phyloP scores from a whole-genome alignment of 176 grass and related monocot genomes.

The Poa pratensis region DNA sequence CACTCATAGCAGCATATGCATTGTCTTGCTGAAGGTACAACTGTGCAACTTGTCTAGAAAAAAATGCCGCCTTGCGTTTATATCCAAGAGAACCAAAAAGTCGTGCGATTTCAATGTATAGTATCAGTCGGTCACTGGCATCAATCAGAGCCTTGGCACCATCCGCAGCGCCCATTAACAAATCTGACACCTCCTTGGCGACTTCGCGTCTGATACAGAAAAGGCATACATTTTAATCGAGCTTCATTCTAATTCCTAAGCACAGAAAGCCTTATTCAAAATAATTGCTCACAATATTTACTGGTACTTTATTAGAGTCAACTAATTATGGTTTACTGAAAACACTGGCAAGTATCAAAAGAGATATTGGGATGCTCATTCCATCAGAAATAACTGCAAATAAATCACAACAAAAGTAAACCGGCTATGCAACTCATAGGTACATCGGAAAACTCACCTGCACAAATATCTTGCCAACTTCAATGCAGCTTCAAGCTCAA shows the following conservation, averaged over 20 bases:
- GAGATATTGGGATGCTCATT: background rate
- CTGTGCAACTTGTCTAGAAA: conserved; percentile 98
- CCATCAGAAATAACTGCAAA: conserved; percentile 13
- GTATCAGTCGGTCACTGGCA: conserved; percentile 84
- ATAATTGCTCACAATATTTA: background rate
- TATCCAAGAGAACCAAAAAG: conserved; percentile 95
- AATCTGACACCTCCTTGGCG: conserved; percentile 91
- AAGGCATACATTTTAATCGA: background rate
- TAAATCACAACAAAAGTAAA: background rate
- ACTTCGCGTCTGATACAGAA: conserved; percentile 66
- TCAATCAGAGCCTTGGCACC: conserved; percentile 98
- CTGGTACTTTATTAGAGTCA: background rate
- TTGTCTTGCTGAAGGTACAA: conserved; percentile 98
- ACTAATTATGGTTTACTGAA: background rate
- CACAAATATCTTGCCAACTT: conserved; percentile 97
- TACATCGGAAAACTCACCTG: conserved; percentile 53
- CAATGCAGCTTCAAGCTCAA: conserved; percentile 98
- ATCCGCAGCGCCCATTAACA: conserved; percentile 97
- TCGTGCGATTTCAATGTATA: conserved; percentile 97
- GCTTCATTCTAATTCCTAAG: conserved; percentile 22
- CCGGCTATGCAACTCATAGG: conserved; percentile 19
- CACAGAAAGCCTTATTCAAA: conserved; percentile 30
- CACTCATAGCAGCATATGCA: conserved; percentile 86
- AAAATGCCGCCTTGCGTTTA: conserved; percentile 94
- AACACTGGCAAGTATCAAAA: background rate